Evolutionary conservation across 169 alveolate genomes (phyloP), one percentile per base, ranked within the genome.

Genomic region (Eimeria sp.): DNA sequence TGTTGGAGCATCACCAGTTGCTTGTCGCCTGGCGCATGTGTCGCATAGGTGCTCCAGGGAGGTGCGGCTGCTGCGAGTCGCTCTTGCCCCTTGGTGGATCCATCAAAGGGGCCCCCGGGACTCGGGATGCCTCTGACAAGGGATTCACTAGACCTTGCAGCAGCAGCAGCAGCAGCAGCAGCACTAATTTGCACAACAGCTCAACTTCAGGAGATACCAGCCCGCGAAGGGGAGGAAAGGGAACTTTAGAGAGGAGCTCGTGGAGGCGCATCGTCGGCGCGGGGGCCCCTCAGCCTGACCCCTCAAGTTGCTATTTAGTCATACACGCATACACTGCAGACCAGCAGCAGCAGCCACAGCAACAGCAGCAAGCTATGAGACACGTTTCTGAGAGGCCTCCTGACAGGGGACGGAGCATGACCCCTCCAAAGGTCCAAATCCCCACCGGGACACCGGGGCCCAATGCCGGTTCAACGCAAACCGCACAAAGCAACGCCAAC

Each of bases 51-150:
- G 93, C 80, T 49, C 93, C 93, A 43, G 93, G 93, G 40, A 40
- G 93, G 43, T 86, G 93, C 45, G 93, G 93, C 82, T 86, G 93
- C 43, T 86, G 82, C 80, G 93, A 86, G 93, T 58, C 93, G 67
- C 93, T 86, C 51, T 73, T 86, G 76, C 61, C 80, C 61, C 80
- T 86, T 4, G 93, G 91, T 73, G 49, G 70, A 34, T 57, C 91
- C 54, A 25, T 18, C 10, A 58, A 54, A 30, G 73, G 91, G 75
- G 75, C 25, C 51, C 70, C 91, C n/a, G 70, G 73, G 76, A 30
- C 76, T 30, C 49, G 73, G 30, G 72, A 51, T 27, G 75, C 75
- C 54, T 27, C 73, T 54, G 91, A 83, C 18, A 34, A 58, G 73
- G 91, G 73, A 75, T 22, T 30, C 25, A 27, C 43, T 40, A n/a